Percentiles rank a stretch among this genome's conserved stretches.
Conservation (phyloP, 805 yeast species). For the Kazachstania bromeliacearum region DNA sequence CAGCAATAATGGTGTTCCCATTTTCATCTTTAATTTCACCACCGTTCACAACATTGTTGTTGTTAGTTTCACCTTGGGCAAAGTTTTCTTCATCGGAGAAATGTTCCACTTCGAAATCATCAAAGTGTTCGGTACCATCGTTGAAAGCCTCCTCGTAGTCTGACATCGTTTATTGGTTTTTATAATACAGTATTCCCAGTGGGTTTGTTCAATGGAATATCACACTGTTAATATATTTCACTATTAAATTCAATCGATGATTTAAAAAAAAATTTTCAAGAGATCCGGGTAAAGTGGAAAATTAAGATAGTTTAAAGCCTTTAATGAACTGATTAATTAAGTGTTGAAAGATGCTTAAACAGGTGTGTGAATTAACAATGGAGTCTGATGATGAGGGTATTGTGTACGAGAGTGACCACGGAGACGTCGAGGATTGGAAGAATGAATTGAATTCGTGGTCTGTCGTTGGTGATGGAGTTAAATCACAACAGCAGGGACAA, state of each 20-base stretch:
- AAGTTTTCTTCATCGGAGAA: constrained; percentile 62
- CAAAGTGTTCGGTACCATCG: constrained; percentile 60
- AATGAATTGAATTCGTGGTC: no score
- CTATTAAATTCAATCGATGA: no score
- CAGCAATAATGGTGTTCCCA: constrained; percentile 63
- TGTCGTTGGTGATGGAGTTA: not conserved
- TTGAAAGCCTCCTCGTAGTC: constrained; percentile 55
- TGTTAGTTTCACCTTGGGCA: constrained; percentile 8
- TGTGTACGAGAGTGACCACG: constrained; percentile 4
- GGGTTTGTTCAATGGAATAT: not conserved
- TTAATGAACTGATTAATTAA: no score
- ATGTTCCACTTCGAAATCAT: constrained; percentile 79
- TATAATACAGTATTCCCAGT: not conserved
- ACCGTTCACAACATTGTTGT: constrained; percentile 3
- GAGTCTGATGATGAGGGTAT: constrained; percentile 1
- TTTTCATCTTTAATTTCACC: constrained; percentile 39
- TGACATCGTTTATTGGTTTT: constrained; percentile 34
- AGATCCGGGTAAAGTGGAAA: no score
- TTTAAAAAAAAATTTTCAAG: no score
- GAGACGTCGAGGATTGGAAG: no score
- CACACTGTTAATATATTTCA: no score
- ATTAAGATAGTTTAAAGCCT: no score
- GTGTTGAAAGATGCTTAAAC: no score
- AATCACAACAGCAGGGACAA: no score
- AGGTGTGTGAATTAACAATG: no score